Evolutionary conservation across 2,329 filamentous ascomycete species (phyloP).

Genomic region (Colletotrichum ledebouriae): DNA sequence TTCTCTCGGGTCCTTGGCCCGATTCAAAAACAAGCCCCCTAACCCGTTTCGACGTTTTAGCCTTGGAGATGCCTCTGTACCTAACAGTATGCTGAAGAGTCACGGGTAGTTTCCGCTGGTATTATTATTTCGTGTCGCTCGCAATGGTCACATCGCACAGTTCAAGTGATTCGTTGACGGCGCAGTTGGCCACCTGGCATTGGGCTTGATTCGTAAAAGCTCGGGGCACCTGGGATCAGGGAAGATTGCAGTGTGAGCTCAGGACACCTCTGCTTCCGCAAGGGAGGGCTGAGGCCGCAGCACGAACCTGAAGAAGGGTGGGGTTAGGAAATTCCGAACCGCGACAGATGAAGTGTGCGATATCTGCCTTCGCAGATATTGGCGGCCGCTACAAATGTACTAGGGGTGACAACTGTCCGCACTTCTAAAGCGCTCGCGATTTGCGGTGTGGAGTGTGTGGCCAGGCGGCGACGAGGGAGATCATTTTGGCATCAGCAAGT

Average conservation of each 20-base stretch:
- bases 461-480: conserved; percentile 7
- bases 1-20: conserved; percentile 25
- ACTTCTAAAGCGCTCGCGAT: conserved; percentile 37
- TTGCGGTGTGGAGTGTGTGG: conserved; percentile 23
- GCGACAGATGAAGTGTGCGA: neutral
- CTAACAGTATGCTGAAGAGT: conserved; percentile 5
- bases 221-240: conserved; percentile 36
- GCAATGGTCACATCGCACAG: conserved; percentile 34
- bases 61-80: neutral
- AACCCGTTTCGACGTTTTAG: conserved; percentile 18
- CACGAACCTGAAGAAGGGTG: conserved; percentile 26
- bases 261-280: conserved; percentile 17
- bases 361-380: conserved; percentile 1
- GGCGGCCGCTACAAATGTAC: conserved; percentile 26
- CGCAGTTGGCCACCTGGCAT: conserved; percentile 16
- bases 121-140: conserved; percentile 23
- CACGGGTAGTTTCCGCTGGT: conserved; percentile 23
- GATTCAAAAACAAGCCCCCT: conserved; percentile 5
- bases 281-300: conserved; percentile 16
- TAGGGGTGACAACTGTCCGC: conserved; percentile 27
- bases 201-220: conserved; percentile 39
- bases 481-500: neutral
- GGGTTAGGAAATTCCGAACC: conserved; percentile 4
- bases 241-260: conserved; percentile 21
- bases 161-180: conserved; percentile 33